Base-by-base conservation (phyloP, 108 stramenopile species). In the Fragilaria radians region DNA sequence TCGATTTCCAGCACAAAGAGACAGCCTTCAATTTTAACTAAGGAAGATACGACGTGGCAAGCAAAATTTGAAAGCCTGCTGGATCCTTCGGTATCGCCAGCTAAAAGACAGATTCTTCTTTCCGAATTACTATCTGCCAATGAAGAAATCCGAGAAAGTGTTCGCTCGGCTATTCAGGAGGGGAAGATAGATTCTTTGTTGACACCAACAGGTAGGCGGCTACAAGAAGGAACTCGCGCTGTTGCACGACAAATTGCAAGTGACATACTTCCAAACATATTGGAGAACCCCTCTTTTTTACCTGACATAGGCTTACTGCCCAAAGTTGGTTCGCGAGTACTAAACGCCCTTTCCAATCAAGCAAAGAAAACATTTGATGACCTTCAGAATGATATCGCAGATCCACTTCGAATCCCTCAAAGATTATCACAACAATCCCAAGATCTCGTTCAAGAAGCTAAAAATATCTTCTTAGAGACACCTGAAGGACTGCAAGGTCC, bases 401-500 rank as follows among this genome's bases (percentile, higher is more conserved):
- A 91, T 72, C 85, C 85, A 18, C 71, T 63, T 4, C 65, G 79
- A 28, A 86, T 86, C 28, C 76, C 77, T 5, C 56, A 74, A 65
- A 81, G 85, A 0, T 63, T 87, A 32, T 70, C 78, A 46, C 70
- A 81, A 57, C 89, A 91, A 67, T 74, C 83, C 3, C 63, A 71
- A 17, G 80, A 82, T 45, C 45, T 91, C 42, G 72, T 76, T 19
- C 62, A 74, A 32, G 89, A 91, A 63, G 85, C 81, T 0, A 66
- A 59, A 18, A 91, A 91, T 59, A 73, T 92, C 0, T 87, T 86
- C 65, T 52, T 78, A 33, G 86, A 88, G 72, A 86, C 81, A 32
- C 93, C 93, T 9, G 93, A 82, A 58, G 88, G 89, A 21, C 62
- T 94, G 50, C 67, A 73, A 19, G 85, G 80, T 57, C 89, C 93